These are phyloP conservation scores for Bryum argenteum DNA, from an alignment of 225 moss, liverwort and hornwort genomes.

Conservation along the genomic window DNA sequence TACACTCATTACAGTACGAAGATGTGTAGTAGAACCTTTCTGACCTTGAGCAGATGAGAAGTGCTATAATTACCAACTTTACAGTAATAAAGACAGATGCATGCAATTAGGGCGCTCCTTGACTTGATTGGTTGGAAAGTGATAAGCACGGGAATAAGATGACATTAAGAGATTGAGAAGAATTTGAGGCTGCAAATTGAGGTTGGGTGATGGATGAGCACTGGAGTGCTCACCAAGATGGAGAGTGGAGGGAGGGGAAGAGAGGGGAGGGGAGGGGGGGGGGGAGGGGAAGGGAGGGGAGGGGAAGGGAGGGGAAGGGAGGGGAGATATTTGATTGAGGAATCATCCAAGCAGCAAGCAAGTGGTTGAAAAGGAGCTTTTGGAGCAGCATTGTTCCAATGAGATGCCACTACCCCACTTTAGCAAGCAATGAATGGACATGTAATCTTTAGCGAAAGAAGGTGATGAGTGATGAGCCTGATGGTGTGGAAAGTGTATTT, in stretches of 20 bases:
- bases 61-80: too few relatives aligned
- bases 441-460: background rate
- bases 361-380: background rate
- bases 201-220: background rate
- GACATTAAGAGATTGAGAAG: too few relatives aligned
- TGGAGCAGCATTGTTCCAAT: background rate
- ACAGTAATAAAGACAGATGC: too few relatives aligned
- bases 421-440: background rate
- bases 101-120: too few relatives aligned
- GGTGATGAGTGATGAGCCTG: background rate
- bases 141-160: too few relatives aligned
- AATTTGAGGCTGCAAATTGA: too few relatives aligned
- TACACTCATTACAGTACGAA: too few relatives aligned
- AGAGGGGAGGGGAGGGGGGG: background rate
- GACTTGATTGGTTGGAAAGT: too few relatives aligned
- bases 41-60: too few relatives aligned
- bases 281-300: too few relatives aligned
- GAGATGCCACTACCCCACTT: background rate
- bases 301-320: background rate
- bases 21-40: too few relatives aligned
- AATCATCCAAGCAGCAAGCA: background rate
- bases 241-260: too few relatives aligned
- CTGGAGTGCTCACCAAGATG: background rate
- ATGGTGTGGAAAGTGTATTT: background rate
- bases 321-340: background rate